Conservation (phyloP, 2,329 filamentous ascomycete species). For the Cladosporium oxysporum region DNA sequence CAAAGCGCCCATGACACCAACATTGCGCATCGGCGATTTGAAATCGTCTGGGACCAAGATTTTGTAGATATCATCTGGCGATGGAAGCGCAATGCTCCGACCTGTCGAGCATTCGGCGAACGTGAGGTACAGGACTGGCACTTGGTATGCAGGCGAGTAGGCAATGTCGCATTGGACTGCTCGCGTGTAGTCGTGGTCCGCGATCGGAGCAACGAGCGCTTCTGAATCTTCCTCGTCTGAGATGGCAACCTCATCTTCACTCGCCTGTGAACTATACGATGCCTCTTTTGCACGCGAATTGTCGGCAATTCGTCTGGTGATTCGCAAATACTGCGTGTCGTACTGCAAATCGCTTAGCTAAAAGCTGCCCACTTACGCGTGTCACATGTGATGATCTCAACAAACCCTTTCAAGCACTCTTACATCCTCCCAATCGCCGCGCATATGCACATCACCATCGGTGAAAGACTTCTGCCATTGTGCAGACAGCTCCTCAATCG, state of each 20-base stretch:
- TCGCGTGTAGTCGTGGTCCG: not conserved
- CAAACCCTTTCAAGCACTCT: conserved; percentile 7
- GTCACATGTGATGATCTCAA: not conserved
- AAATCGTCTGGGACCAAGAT: conserved; percentile 40
- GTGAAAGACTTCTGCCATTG: not conserved
- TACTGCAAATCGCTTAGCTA: not conserved
- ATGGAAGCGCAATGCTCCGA: not conserved
- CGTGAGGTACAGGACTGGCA: conserved; percentile 48
- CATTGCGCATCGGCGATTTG: conserved; percentile 35
- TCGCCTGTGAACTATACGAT: not conserved
- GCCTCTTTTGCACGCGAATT: not conserved
- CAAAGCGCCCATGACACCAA: conserved; percentile 39
- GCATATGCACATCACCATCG: not conserved
- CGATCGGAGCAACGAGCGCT: not conserved
- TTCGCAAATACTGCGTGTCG: conserved; percentile 8
- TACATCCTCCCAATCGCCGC: conserved; percentile 6
- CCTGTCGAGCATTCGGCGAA: conserved; percentile 28
- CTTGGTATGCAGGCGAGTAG: conserved; percentile 46
- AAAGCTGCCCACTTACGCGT: not conserved
- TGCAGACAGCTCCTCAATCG: not conserved
- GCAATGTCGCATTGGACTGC: conserved; percentile 42
- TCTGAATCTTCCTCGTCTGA: conserved; percentile 13
- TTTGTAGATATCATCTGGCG: conserved; percentile 39
- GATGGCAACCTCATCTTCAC: not conserved
- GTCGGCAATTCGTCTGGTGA: not conserved